These are phyloP conservation scores for Pseudozyma tsukubaensis DNA, from an alignment of 1,284 basidiomycete species.

Conservation along the genomic window DNA sequence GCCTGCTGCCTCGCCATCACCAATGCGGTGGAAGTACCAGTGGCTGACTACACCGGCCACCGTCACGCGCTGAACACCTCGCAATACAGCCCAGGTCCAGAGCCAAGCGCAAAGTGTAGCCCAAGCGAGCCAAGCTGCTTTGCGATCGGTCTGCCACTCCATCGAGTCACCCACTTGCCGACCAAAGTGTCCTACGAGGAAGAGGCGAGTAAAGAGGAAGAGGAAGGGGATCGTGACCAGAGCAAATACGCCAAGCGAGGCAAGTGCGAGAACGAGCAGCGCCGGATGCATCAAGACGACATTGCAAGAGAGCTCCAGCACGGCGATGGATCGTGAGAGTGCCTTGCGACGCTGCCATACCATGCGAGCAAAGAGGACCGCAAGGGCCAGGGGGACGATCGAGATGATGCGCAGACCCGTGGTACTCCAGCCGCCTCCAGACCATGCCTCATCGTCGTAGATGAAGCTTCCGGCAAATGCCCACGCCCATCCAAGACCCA, in stretches of 20 bases:
- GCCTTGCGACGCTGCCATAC: constrained; percentile 77
- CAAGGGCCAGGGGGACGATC: constrained; percentile 78
- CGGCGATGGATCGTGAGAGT: constrained; percentile 75
- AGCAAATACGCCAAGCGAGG: constrained; percentile 79
- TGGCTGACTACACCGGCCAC: constrained; percentile 86
- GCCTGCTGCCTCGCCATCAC: constrained; percentile 14
- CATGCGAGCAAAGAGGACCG: constrained; percentile 78
- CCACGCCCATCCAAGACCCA: constrained; percentile 85
- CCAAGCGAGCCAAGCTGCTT: constrained; percentile 84
- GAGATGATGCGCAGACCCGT: constrained; percentile 86
- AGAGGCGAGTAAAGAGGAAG: constrained; percentile 79
- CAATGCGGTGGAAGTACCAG: constrained; percentile 82
- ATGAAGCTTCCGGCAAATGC: constrained; percentile 90
- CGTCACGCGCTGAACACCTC: constrained; percentile 82
- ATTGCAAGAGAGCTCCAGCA: constrained; percentile 82
- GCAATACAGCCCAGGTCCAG: constrained; percentile 89
- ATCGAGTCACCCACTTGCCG: constrained; percentile 49
- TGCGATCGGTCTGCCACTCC: constrained; percentile 81
- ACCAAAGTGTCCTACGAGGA: constrained; percentile 69
- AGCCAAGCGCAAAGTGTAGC: constrained; percentile 80
- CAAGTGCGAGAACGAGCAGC: constrained; percentile 81
- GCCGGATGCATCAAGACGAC: constrained; percentile 83
- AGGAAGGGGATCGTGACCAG: constrained; percentile 85
- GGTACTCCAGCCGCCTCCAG: constrained; percentile 80
- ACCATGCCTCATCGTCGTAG: constrained; percentile 77